Conservation (phyloP, 2,329 filamentous ascomycete species). For the Fonsecaea erecta region DNA sequence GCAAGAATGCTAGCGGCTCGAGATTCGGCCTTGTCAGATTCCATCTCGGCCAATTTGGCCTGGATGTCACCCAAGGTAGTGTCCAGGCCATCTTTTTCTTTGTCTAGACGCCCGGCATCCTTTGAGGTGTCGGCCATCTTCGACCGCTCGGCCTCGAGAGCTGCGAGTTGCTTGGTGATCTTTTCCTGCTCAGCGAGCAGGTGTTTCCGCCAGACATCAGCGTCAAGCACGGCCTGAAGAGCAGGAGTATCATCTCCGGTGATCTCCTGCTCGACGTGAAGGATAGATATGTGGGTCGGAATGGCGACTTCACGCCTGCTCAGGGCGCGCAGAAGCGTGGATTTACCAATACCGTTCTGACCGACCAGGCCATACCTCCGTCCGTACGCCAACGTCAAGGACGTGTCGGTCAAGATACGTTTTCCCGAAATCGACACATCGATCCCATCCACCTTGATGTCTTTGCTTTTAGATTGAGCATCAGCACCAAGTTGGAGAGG, state of each 20-base stretch:
- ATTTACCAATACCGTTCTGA: constrained; percentile 99
- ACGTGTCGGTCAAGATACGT: constrained; percentile 89
- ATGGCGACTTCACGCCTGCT: constrained; percentile 92
- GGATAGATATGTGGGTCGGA: constrained; percentile 96
- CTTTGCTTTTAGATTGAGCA: constrained; percentile 85
- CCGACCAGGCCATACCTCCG: constrained; percentile 95
- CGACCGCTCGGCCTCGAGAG: constrained; percentile 76
- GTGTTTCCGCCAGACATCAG: constrained; percentile 98
- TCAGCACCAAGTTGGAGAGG: constrained; percentile 82
- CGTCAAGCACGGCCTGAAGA: constrained; percentile 91
- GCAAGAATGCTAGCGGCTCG: constrained; percentile 94
- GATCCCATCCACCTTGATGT: constrained; percentile 96
- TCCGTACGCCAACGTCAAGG: constrained; percentile 86
- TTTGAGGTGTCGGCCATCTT: constrained; percentile 88
- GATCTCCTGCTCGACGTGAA: constrained; percentile 99
- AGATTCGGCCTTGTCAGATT: constrained; percentile 96
- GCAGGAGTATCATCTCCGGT: constrained; percentile 94
- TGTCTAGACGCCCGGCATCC: constrained; percentile 83
- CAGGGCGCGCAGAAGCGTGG: constrained; percentile 88
- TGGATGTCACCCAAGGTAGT: constrained; percentile 90
- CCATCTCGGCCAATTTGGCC: constrained; percentile 92
- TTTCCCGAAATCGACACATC: constrained; percentile 90
- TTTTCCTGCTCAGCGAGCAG: constrained; percentile 87
- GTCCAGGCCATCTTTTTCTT: constrained; percentile 87
- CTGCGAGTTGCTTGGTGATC: constrained; percentile 74